Evolutionary conservation across 306 rosid genomes (phyloP), one percentile per base, ranked within the genome.

Genomic region (Echinosophora koreensis): DNA sequence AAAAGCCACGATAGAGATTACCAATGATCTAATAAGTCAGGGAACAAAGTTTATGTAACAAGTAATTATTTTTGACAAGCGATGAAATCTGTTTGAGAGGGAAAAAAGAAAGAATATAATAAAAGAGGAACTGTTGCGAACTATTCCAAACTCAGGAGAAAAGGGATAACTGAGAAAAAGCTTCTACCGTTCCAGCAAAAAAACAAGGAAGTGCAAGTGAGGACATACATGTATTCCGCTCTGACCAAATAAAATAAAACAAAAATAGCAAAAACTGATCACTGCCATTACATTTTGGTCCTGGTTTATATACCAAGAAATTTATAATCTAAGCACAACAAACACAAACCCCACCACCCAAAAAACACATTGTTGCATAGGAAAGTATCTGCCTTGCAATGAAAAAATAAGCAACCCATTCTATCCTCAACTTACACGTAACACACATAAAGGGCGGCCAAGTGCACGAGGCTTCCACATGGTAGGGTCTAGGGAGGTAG

Each of bases 1-100:
- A 54, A n/a, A 73, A 54, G 55, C 17, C 46, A 61, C 6, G 69
- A 6, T 34, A 51, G 17, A 81, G 16, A 66, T 50, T 2, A 10
- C 32, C 66, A 9, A 50, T 57, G 32, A 28, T 49, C 37, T 35
- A 37, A 57, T 13, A 47, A 35, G 46, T 35, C 8, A 6, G 15
- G 4, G 17, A 47, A 37, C 44, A 66, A 72, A 34, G 22, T 17
- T 47, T 62, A 47, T 6, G 35, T 2, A 49, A 16, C 50, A 16
- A 50, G 5, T 27, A 5, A 46, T 62, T 51, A 32, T 75, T 62
- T 18, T 47, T 12, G 49, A 16, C 18, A 49, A 32, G 17, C 27
- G 47, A 46, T 16, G 14, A 49, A 44, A 74, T 62, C 0, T 15
- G 47, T 8, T 74, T 8, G 5, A 10, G 9, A 37, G 69, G 8